phyloP scores from a whole-genome alignment of 2,329 filamentous ascomycete genomes.

The Xylaria sp. region DNA sequence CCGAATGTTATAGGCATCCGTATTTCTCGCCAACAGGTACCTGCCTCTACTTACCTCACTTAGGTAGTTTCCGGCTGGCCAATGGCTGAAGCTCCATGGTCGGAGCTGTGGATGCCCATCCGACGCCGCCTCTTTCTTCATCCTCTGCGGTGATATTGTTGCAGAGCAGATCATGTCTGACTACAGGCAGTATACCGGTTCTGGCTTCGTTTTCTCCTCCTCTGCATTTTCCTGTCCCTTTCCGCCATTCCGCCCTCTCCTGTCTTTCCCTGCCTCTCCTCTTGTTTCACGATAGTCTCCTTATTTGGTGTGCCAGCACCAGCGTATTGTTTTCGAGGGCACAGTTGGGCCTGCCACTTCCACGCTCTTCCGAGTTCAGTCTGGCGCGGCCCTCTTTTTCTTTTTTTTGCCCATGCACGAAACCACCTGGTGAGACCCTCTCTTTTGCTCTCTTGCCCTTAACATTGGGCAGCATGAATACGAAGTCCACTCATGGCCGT shows the following conservation, averaged over 20 bases:
- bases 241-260: not conserved
- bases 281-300: slow-evolving; percentile 1
- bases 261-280: not conserved
- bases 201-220: slow-evolving; percentile 26
- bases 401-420: slow-evolving; percentile 24
- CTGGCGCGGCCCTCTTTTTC: slow-evolving; percentile 15
- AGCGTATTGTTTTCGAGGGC: not conserved
- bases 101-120: slow-evolving; percentile 32
- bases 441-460: not conserved
- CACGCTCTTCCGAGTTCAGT: slow-evolving; percentile 3
- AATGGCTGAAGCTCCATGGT: slow-evolving; percentile 35
- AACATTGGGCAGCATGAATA: slow-evolving; percentile 9
- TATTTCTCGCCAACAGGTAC: not conserved
- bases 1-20: slow-evolving; percentile 6
- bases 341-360: slow-evolving; percentile 15
- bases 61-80: slow-evolving; percentile 24
- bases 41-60: not conserved
- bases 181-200: slow-evolving; percentile 16
- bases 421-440: slow-evolving; percentile 32
- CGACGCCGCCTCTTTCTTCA: slow-evolving; percentile 10
- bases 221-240: not conserved
- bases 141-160: not conserved
- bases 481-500: slow-evolving; percentile 3
- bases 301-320: slow-evolving; percentile 10
- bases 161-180: slow-evolving; percentile 16